These are phyloP conservation scores for Trichosporon ovoides DNA, from an alignment of 1,284 basidiomycete genomes.

Conservation along the genomic window DNA sequence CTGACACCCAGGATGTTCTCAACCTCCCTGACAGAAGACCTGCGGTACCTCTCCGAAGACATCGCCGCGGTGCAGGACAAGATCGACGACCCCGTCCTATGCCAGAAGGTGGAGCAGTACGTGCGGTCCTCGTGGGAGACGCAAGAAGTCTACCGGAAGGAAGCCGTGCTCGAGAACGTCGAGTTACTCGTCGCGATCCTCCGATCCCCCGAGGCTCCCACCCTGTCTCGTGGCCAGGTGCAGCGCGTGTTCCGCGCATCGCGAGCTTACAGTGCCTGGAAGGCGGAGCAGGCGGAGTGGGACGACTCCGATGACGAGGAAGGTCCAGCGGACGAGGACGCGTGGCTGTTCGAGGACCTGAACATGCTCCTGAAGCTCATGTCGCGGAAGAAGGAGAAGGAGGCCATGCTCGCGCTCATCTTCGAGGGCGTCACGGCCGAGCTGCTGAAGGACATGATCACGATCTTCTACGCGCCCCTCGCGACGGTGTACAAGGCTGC, in stretches of 20 bases:
- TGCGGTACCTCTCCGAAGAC: constrained; percentile 73
- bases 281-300: constrained; percentile 58
- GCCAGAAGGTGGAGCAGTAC: constrained; percentile 80
- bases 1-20: constrained; percentile 75
- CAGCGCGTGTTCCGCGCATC: constrained; percentile 70
- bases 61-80: constrained; percentile 80
- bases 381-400: constrained; percentile 75
- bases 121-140: constrained; percentile 82
- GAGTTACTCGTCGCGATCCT: constrained; percentile 79
- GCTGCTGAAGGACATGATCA: constrained; percentile 95
- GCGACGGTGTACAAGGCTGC: constrained; percentile 98
- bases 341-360: constrained; percentile 89
- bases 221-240: constrained; percentile 67
- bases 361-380: constrained; percentile 72
- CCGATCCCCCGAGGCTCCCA: constrained; percentile 70
- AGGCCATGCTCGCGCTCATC: constrained; percentile 86
- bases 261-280: constrained; percentile 69
- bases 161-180: constrained; percentile 69
- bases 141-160: constrained; percentile 70
- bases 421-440: constrained; percentile 98
- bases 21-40: constrained; percentile 82
- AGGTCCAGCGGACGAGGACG: constrained; percentile 84
- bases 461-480: constrained; percentile 97
- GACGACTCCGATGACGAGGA: constrained; percentile 86
- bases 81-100: constrained; percentile 78